Percentiles rank a stretch among this genome's conserved stretches.
These are phyloP conservation scores for Crepidotus variabilis DNA, from an alignment of 768 basidiomycete genomes.

Conservation along the genomic window DNA sequence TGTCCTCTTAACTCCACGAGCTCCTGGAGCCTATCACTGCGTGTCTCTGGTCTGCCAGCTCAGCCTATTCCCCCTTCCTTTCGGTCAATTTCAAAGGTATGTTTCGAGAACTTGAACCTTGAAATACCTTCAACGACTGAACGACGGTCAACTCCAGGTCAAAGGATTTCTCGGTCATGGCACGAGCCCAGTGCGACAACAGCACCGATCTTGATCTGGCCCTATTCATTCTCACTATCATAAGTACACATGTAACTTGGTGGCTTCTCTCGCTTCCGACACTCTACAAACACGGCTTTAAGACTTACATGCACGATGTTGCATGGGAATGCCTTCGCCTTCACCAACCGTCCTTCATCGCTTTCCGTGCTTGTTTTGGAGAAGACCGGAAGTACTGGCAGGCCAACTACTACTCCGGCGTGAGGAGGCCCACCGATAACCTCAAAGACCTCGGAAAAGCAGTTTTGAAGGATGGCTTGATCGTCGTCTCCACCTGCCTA, in stretches of 20 bases:
- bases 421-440: not conserved
- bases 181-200: not conserved
- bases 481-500: not conserved
- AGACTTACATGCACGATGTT: not conserved
- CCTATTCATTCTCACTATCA: not conserved
- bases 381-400: not conserved
- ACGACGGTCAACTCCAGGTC: no score
- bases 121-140: no score
- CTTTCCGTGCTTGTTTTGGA: not conserved
- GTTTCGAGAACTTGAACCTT: no score
- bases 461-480: not conserved
- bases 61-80: no score
- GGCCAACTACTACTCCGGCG: slow-evolving; percentile 5
- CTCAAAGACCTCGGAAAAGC: not conserved
- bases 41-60: no score
- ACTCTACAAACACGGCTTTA: not conserved
- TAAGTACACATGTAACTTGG: not conserved
- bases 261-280: not conserved
- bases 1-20: no score
- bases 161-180: no score
- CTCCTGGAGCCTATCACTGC: no score
- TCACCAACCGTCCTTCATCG: not conserved
- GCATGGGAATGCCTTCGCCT: not conserved
- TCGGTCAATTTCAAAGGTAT: no score
- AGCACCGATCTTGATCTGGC: not conserved